Evolutionary conservation across 1,139 yeast species (phyloP), one percentile per base, ranked within the genome.

Genomic region (Saccharomyces hybrid): DNA sequence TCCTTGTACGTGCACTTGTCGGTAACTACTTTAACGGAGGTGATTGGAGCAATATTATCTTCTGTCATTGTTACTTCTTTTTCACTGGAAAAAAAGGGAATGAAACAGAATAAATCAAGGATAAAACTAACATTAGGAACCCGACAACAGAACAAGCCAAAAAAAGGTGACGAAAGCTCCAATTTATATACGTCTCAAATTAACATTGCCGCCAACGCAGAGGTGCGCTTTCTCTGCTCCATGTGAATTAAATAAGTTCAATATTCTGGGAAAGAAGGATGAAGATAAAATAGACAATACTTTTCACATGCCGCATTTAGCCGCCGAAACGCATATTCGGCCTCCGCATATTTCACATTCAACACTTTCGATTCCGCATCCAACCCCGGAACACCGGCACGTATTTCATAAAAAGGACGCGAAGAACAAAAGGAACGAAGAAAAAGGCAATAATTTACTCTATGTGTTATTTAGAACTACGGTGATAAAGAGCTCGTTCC

Each of bases 1-100:
- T 79, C 85, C 60, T 80, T 76, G 67, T 79, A 79, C 60, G 73
- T 73, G 60, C 86, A 77, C 64, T 81, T 82, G 68, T 80, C 82
- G 56, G 88, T 80, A 65, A 81, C 77, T 67, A 84, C 83, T 58
- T 82, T 75, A 63, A 88, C 84, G 52, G 75, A 32, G 19, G 41
- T 23, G 27, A 34, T 48, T 48, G 53, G 51, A n/a, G 23, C 23
- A 42, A 48, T 47, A 28, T 38, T 46, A 26, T 46, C 26, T 34
- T 32, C 51, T 3, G 55, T 54, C 53, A 54, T 54, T 47, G 27
- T 25, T 23, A 8, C n/a, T 26, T 14, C 14, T 41, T 41, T 11
- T 27, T 29, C 5, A 9, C 14, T 13, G 16, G 11, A n/a, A 28
- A 41, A 8, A 27, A 38, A 19, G 19, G 29, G 31, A 28, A 28